Evolutionary conservation across 768 basidiomycete species (phyloP).

Genomic region (Daedaleopsis nitida): DNA sequence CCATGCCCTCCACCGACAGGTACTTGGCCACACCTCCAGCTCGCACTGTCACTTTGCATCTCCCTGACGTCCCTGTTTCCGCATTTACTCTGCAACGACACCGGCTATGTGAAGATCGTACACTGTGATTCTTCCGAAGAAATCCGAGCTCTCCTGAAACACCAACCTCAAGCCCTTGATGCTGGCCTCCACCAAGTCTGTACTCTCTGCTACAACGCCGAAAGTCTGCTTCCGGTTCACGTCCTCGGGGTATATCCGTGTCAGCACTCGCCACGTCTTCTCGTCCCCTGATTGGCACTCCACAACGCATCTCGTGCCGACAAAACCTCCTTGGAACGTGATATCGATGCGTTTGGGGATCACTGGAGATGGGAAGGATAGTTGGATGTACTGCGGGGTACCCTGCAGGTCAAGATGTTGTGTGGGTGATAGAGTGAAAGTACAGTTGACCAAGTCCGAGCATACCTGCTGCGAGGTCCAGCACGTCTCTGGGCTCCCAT

Average conservation of each 20-base stretch:
- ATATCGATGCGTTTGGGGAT: constrained; percentile 56
- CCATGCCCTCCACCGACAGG: not conserved
- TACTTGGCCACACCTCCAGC: too few relatives aligned
- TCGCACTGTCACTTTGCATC: too few relatives aligned
- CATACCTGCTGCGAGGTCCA: constrained; percentile 81
- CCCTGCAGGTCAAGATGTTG: constrained; percentile 47
- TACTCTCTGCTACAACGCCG: constrained; percentile 39
- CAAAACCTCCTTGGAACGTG: constrained; percentile 89
- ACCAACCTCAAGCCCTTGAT: constrained; percentile 59
- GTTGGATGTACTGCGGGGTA: constrained; percentile 73
- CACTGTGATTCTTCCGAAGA: constrained; percentile 78
- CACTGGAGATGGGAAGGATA: constrained; percentile 57
- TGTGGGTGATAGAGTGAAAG: not conserved
- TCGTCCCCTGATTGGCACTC: constrained; percentile 35
- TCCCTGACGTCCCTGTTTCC: not conserved
- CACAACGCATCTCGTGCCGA: constrained; percentile 64
- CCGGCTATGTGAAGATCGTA: constrained; percentile 58
- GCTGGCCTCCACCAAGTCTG: constrained; percentile 30
- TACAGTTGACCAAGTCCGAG: not conserved
- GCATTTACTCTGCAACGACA: not conserved
- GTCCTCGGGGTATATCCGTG: constrained; percentile 75
- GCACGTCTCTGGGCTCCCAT: constrained; percentile 76
- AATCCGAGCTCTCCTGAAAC: constrained; percentile 83
- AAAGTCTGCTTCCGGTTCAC: constrained; percentile 75
- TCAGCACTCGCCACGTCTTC: constrained; percentile 50